phyloP scores from a whole-genome alignment of 345 rosid species.

The Boechera stricta region DNA sequence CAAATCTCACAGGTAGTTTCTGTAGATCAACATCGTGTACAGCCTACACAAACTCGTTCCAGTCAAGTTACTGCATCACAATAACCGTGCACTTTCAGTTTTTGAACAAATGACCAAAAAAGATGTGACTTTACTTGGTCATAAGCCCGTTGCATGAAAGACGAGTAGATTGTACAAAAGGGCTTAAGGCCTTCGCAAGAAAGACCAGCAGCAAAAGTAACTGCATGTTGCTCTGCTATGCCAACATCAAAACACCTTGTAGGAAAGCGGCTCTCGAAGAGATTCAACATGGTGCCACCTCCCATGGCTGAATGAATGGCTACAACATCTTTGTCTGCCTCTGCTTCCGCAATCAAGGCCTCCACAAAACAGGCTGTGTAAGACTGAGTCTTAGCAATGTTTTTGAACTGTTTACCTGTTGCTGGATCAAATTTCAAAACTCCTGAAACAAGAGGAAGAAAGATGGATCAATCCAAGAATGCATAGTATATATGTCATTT shows the following conservation, averaged over 20 bases:
- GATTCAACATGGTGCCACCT: background rate
- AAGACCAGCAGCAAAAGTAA: background rate
- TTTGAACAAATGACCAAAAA: background rate
- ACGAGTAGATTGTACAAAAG: background rate
- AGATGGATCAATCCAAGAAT: background rate
- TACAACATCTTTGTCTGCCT: background rate
- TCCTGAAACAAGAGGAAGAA: background rate
- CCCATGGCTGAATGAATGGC: constrained; percentile 1
- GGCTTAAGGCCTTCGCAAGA: constrained; percentile 1
- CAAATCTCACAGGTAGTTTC: constrained; percentile 90
- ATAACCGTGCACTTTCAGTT: background rate
- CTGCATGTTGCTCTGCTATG: background rate
- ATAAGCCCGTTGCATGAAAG: background rate
- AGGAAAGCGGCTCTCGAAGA: background rate
- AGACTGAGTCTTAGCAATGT: background rate
- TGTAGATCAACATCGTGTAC: constrained; percentile 96
- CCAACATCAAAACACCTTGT: constrained; percentile 5
- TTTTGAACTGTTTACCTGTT: background rate
- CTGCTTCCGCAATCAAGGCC: constrained; percentile 4
- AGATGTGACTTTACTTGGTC: background rate
- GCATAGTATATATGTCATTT: background rate
- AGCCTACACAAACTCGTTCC: constrained; percentile 58
- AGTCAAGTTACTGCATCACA: background rate
- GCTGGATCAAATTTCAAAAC: background rate
- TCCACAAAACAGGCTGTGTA: background rate